A percentile compares a stretch with the other conserved stretches of the same genome.
phyloP scores from a whole-genome alignment of 2,329 filamentous ascomycete species.

The Hypomyces rosellus region DNA sequence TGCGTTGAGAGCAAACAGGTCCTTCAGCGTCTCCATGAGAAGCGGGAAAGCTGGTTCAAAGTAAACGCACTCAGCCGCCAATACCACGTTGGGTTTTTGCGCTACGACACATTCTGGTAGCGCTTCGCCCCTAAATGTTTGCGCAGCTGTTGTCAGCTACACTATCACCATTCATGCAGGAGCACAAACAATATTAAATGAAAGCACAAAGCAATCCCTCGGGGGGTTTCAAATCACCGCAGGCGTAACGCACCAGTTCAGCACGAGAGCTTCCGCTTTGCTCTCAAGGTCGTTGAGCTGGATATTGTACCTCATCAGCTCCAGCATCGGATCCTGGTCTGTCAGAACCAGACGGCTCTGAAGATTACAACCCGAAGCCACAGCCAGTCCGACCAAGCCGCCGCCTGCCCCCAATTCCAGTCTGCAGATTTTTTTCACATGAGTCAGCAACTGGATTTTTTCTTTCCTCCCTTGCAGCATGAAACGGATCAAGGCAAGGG shows the following conservation, averaged over 20 bases:
- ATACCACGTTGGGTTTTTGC: constrained; percentile 66
- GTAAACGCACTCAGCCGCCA: constrained; percentile 97
- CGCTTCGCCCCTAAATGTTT: constrained; percentile 49
- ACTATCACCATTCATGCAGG: background rate
- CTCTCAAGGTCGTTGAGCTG: constrained; percentile 64
- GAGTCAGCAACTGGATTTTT: constrained; percentile 4
- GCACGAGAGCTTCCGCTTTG: constrained; percentile 58
- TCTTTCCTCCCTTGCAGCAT: background rate
- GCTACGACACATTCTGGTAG: constrained; percentile 47
- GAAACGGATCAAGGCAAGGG: background rate
- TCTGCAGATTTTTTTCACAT: constrained; percentile 37
- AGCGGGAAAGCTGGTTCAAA: constrained; percentile 93
- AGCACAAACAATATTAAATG: background rate
- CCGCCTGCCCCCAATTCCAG: constrained; percentile 89
- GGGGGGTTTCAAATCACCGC: too few relatives aligned
- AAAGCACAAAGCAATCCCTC: too few relatives aligned
- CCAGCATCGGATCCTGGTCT: constrained; percentile 80
- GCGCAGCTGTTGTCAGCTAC: constrained; percentile 5
- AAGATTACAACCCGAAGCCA: constrained; percentile 51
- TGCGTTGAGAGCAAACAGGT: constrained; percentile 68
- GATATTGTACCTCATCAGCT: constrained; percentile 83
- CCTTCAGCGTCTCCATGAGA: constrained; percentile 68
- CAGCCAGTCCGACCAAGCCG: constrained; percentile 69
- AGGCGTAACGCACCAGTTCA: constrained; percentile 65
- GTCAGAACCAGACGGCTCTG: constrained; percentile 64